These are phyloP conservation scores for Inonotus obliquus DNA, from an alignment of 1,284 basidiomycete species.

Conservation along the genomic window DNA sequence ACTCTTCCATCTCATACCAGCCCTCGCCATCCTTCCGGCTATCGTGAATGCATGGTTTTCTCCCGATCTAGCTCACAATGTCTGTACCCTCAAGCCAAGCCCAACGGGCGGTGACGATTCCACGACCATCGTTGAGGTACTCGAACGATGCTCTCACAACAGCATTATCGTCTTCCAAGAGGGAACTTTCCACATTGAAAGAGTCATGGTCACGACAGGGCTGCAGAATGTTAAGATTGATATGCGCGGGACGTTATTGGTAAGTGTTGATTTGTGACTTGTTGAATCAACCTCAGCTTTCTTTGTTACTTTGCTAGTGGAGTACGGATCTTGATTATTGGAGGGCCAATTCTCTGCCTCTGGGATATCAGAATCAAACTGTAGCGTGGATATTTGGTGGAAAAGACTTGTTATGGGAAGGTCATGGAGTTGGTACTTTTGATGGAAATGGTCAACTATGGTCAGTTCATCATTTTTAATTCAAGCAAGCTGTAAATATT, in stretches of 20 bases:
- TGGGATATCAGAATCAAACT: constrained; percentile 29
- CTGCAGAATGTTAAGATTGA: constrained; percentile 28
- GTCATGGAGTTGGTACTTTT: constrained; percentile 30
- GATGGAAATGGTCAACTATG: constrained; percentile 33
- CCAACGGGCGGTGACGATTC: constrained; percentile 29
- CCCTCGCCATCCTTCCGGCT: not conserved
- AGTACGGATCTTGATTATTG: constrained; percentile 31
- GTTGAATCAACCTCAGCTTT: no score
- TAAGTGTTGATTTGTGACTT: constrained; percentile 16
- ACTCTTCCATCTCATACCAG: no score
- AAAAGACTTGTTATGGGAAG: constrained; percentile 25
- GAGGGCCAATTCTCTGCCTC: constrained; percentile 26
- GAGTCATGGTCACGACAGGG: constrained; percentile 30
- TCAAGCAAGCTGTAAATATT: not conserved
- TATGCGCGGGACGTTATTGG: constrained; percentile 28
- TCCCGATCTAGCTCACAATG: not conserved
- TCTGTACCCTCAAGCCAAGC: constrained; percentile 26
- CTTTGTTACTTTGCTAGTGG: constrained; percentile 23
- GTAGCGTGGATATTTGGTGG: constrained; percentile 32
- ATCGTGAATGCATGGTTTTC: not conserved
- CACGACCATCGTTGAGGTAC: constrained; percentile 28
- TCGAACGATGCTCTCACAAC: constrained; percentile 26
- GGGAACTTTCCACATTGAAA: constrained; percentile 29
- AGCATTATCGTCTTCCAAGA: constrained; percentile 26
- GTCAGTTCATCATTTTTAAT: constrained; percentile 17